Percentiles rank a stretch among this genome's conserved stretches.
phyloP scores from a whole-genome alignment of 495 filamentous ascomycete species.

The Achaetomiella virescens region DNA sequence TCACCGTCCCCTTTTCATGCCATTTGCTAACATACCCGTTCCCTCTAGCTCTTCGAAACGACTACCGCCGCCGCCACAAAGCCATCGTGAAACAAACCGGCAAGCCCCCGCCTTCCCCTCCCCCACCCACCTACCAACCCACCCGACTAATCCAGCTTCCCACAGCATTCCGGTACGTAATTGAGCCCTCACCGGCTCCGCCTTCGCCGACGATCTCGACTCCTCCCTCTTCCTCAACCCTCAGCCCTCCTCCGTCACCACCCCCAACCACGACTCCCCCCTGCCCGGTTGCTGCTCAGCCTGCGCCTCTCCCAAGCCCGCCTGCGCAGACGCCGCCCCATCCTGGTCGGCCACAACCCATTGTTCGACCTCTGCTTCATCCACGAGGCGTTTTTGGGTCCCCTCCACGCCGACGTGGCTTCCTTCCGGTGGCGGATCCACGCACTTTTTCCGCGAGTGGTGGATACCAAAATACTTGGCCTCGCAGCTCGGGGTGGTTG shows the following conservation, averaged over 20 bases:
- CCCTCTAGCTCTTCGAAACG: not conserved
- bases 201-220: conserved; percentile 35
- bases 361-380: conserved; percentile 71
- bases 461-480: conserved; percentile 79
- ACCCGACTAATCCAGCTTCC: not conserved
- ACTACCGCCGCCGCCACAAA: not conserved
- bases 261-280: not conserved
- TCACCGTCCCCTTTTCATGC: no score
- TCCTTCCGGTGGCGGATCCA: conserved; percentile 54
- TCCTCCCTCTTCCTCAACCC: conserved; percentile 25
- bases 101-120: not conserved
- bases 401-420: conserved; percentile 53
- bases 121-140: not conserved
- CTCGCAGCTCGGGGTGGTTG: conserved; percentile 42
- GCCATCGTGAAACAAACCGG: not conserved
- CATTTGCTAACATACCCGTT: no score
- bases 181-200: conserved; percentile 57
- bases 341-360: conserved; percentile 71
- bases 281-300: conserved; percentile 19
- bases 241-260: no score
- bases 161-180: conserved; percentile 59
- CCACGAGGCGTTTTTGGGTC: conserved; percentile 61
- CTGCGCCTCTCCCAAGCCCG: conserved; percentile 22
- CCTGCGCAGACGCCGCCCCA: conserved; percentile 42
- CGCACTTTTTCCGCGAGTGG: conserved; percentile 56